Evolutionary conservation across 2,329 filamentous ascomycete species (phyloP), one percentile per base, ranked within the genome.

Genomic region (Penicillium psychrosexuale): DNA sequence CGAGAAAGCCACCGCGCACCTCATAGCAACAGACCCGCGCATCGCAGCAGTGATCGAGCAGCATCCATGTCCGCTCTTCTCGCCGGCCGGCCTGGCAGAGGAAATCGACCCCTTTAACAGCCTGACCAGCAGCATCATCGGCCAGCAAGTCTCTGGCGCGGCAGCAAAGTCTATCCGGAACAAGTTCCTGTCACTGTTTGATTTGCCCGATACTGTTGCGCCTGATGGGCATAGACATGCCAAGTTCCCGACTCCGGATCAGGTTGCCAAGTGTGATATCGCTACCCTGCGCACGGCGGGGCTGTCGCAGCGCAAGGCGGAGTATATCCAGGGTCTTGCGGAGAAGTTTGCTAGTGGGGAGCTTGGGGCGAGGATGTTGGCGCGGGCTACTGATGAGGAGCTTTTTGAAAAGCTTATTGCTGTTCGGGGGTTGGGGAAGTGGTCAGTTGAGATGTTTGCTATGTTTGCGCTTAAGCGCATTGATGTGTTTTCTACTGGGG

Each of bases 391-490:
- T 5, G 94, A 99, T 70, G 92, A 96, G 47, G 89, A 96, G 63
- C 82, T 99, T 8, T 80, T 97, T 60, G 84, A 89, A 72, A 87
- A 83, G 70, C 79, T 99, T 45, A 90, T 89, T 45, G 89, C 91
- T 1, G 91, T 99, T 5, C 82, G 93, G 9, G 94, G 94, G 0
- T 76, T 97, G 47, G 94, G 94, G 0, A 82, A 81, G 51, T 97
- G 94, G 94, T 92, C 87, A 45, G 91, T 96, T 13, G 92, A 97
- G 78, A 97, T 99, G 94, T 99, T 99, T 78, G 90, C 92, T 47
- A 91, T 89, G 73, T 97, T 99, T 74, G 89, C 85, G n/a, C 78
- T 99, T 38, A 97, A 97, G 80, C 82, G 92, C 12, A 88, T 91
- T 81, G 93, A 99, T 75, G 90, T 99, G 22, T 96, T 97, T 71